phyloP scores from a whole-genome alignment of 2,329 filamentous ascomycete species.

The Hansfordia pulvinata region DNA sequence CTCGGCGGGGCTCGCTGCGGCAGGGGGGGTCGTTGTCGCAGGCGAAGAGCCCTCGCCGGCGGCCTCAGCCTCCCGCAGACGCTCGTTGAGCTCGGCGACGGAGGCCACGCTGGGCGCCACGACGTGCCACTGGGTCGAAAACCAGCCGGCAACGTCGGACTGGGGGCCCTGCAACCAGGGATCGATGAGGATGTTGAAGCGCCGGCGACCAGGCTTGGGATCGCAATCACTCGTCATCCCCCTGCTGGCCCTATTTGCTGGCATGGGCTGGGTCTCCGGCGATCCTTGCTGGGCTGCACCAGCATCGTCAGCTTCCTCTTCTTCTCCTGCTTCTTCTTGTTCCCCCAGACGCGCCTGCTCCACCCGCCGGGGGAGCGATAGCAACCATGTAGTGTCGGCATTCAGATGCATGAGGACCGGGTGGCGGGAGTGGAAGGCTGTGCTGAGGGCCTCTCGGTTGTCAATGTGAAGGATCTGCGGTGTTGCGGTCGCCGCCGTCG shows the following conservation, averaged over 20 bases:
- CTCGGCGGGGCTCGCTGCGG: too few relatives aligned
- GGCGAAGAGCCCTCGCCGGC: constrained; percentile 9
- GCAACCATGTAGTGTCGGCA: constrained; percentile 52
- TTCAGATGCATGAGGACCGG: constrained; percentile 49
- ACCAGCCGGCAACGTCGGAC: constrained; percentile 49
- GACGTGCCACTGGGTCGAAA: constrained; percentile 51
- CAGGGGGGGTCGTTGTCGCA: too few relatives aligned
- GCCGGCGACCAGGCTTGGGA: constrained; percentile 31
- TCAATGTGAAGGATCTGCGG: too few relatives aligned
- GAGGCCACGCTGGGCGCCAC: constrained; percentile 37
- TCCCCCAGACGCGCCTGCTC: constrained; percentile 18
- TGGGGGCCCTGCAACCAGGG: constrained; percentile 52
- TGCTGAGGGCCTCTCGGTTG: too few relatives aligned
- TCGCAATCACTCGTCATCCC: too few relatives aligned
- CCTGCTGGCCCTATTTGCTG: too few relatives aligned
- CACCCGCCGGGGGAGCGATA: constrained; percentile 52
- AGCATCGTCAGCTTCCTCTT: not conserved
- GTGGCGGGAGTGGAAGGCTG: not conserved
- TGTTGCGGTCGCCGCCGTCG: too few relatives aligned
- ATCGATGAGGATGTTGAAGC: constrained; percentile 52
- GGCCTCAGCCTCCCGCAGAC: constrained; percentile 34
- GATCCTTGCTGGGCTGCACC: too few relatives aligned
- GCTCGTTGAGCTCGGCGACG: constrained; percentile 37
- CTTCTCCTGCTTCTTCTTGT: not conserved
- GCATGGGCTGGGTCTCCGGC: too few relatives aligned